These are phyloP conservation scores for Chlorella sorokiniana DNA, from an alignment of 139 green algal species.

Conservation along the genomic window DNA sequence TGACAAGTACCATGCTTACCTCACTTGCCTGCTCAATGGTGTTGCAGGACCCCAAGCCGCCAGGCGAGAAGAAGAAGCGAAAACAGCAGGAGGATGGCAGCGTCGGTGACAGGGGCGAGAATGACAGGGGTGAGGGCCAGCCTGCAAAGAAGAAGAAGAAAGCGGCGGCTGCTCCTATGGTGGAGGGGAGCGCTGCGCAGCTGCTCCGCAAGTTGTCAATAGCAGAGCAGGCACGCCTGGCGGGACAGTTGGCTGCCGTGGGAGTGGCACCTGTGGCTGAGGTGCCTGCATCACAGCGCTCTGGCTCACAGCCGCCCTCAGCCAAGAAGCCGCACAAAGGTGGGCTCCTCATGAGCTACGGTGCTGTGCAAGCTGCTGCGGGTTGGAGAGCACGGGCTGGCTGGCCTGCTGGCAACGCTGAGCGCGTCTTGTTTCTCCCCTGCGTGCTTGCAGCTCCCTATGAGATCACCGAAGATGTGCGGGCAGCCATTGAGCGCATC, in stretches of 20 bases:
- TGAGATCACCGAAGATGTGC: conserved; percentile 21
- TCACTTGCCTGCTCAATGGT: neutral
- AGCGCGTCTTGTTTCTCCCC: neutral
- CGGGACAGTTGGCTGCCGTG: neutral
- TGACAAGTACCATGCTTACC: neutral
- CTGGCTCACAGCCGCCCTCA: neutral
- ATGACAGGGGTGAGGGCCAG: neutral
- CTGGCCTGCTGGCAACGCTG: neutral
- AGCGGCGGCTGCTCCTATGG: neutral
- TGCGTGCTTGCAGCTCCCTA: conserved; percentile 5
- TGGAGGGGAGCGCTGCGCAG: neutral
- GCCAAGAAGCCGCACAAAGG: neutral
- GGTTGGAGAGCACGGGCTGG: no score
- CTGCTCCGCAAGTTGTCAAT: conserved; percentile 1
- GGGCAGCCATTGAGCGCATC: neutral
- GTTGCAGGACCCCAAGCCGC: neutral
- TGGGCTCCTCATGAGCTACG: neutral
- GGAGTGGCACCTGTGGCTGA: neutral
- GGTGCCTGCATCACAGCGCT: neutral
- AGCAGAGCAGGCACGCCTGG: conserved; percentile 8
- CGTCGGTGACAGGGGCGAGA: neutral
- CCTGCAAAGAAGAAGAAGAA: conserved; percentile 19
- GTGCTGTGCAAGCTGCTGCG: neutral
- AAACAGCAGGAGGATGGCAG: neutral
- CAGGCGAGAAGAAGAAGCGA: conserved; percentile 20